Evolutionary conservation across 805 yeast genomes (phyloP), one percentile per base, ranked within the genome.

Genomic region (Maudiozyma saulgeensis): DNA sequence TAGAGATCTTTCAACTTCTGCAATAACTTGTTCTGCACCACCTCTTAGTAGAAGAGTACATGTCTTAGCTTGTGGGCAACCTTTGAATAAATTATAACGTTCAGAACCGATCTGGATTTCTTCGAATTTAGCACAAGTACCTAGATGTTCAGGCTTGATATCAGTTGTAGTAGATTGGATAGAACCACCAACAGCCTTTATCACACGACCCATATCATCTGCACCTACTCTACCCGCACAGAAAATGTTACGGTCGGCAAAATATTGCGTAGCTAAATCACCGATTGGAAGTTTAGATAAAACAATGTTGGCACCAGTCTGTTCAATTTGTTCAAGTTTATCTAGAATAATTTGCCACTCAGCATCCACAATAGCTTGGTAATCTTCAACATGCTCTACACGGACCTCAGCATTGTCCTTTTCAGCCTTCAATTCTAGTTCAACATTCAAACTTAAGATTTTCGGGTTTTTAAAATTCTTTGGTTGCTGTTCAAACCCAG

Each of bases 401-500:
- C 99, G 80, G 34, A 93, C 98, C 74, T 93, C 99, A 9, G 99
- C 99, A 65, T 93, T 93, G 68, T 93, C 99, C 73, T 89, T 91
- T 72, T 93, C 99, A 1, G 98, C 98, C 72, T 93, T 93, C 64
- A 93, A 79, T 72, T 93, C 99, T 57, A 93, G 77, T 68, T 93
- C 99, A 40, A 93, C 90, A 63, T 93, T 93, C 62, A 93, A 75
- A 59, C 82, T 79, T 50, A 93, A 72, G 54, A 93, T 80, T 68
- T 83, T 87, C 44, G 99, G 96, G 67, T 87, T 74, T 18, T 61
- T 60, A 66, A 93, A 88, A 47, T 67, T 69, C 69, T 93, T 93
- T 46, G 99, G 99, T 70, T 93, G 99, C 73, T 93, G 99, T 70
- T 93, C 99, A 66, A 93, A 93, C 2, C 99, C 99, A 44, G 99